Base-by-base conservation (phyloP, 495 filamentous ascomycete species). In the Penicillium pulvis region DNA sequence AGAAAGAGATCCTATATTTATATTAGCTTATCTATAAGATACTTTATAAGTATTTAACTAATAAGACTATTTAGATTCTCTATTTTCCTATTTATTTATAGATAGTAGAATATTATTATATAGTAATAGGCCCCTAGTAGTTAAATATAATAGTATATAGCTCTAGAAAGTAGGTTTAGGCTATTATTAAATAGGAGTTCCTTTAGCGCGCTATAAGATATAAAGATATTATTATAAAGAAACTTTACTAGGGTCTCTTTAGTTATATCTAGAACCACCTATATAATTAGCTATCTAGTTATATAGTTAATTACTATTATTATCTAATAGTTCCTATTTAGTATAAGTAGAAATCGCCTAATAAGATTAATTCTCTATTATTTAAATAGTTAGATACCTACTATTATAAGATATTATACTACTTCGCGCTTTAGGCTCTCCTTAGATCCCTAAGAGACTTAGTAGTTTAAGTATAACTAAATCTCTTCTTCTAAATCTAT, bases 21-120 rank as follows among this genome's bases (percentile, higher is more conserved):
- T 30, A 30, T 50, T 33, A 50, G 10, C 6, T 30, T 28, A 31
- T 12, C 16, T 50, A 50, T 50, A 50, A 28, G 24, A 50, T 50
- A 50, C 33, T 50, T 50, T 16, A 8, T 30, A 1, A 30, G 16
- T 5, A 28, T 26, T 4, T 33, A n/a, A 2, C 26, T 50, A 31
- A 41, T 3, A 14, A 41, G 36, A n/a, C 16, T 41, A 41, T 41
- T 41, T n/a, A 41, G 36, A 4, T 41, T 31, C 20, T 30, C 14
- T 10, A 30, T 6, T 17, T 30, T 50, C 6, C 2, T 50, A 50
- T 41, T 50, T 33, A 33, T 50, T 16, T 17, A 33, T 8, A 33
- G 14, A 26, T 50, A 28, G 28, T 50, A 28, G n/a, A 14, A 17
- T 0, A 33, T 50, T 31, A 9, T 47, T 47, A 26, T 47, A 0